Conservation (phyloP, 768 basidiomycete genomes). For the Suillus variegatus region DNA sequence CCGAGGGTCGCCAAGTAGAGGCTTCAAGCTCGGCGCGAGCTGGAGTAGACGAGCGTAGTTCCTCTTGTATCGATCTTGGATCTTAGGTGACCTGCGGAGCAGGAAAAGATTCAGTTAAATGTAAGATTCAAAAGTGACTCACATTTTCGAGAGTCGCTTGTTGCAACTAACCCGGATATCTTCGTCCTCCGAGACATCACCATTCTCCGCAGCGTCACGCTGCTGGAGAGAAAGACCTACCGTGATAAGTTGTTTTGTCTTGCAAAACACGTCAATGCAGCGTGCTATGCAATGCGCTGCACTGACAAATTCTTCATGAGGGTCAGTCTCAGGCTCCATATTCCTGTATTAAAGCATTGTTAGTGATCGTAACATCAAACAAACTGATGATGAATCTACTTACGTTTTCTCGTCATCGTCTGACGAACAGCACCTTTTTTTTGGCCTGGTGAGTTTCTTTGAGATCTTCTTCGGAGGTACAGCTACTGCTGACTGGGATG, state of each 20-base stretch:
- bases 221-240: neutral
- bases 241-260: neutral
- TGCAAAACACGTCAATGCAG: slow-evolving; percentile 12
- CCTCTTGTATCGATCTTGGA: neutral
- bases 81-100: neutral
- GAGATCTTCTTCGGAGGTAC: too few relatives aligned
- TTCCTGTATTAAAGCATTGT: neutral
- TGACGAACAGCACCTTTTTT: too few relatives aligned
- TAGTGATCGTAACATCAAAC: neutral
- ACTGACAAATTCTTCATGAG: neutral
- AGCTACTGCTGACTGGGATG: too few relatives aligned
- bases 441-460: too few relatives aligned
- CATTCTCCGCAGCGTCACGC: neutral
- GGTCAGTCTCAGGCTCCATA: neutral
- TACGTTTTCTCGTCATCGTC: too few relatives aligned
- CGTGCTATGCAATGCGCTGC: neutral
- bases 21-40: neutral
- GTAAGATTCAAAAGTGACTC: neutral
- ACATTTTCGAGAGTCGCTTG: slow-evolving; percentile 4
- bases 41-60: neutral
- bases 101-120: neutral
- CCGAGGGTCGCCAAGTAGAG: neutral
- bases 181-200: neutral
- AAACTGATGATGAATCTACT: too few relatives aligned
- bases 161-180: neutral